These are phyloP conservation scores for Spathaspora sp. DNA, from an alignment of 1,139 yeast genomes.

Conservation along the genomic window DNA sequence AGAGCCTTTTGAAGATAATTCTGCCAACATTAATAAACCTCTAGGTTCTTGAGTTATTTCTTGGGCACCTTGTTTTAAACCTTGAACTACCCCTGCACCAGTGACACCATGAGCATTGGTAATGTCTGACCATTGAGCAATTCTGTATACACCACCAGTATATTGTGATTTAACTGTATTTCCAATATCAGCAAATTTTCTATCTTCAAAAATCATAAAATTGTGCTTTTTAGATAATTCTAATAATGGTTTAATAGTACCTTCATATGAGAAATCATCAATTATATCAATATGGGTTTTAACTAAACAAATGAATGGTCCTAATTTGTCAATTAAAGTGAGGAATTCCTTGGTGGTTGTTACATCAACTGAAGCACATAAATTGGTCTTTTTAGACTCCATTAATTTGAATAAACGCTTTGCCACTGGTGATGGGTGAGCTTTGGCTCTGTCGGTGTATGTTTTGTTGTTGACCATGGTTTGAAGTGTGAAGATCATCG, in stretches of 20 bases:
- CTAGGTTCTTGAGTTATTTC: conserved; percentile 75
- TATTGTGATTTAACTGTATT: conserved; percentile 95
- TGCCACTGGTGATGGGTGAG: conserved; percentile 79
- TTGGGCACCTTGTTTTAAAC: conserved; percentile 77
- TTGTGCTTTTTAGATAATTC: conserved; percentile 72
- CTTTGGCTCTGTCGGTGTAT: conserved; percentile 67
- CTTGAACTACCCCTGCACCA: conserved; percentile 89
- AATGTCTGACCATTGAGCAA: conserved; percentile 93
- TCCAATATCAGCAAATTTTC: conserved; percentile 99
- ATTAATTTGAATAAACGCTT: conserved; percentile 69
- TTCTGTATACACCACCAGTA: conserved; percentile 82
- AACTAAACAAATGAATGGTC: conserved; percentile 88
- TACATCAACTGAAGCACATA: conserved; percentile 97
- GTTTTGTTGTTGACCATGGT: conserved; percentile 29
- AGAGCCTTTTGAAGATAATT: conserved; percentile 89
- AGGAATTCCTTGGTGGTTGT: conserved; percentile 75
- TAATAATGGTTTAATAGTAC: conserved; percentile 72
- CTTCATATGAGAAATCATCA: conserved; percentile 81
- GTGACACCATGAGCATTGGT: conserved; percentile 98
- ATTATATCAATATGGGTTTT: conserved; percentile 95
- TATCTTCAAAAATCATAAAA: conserved; percentile 88
- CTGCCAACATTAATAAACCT: conserved; percentile 94
- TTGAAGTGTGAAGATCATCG: background rate
- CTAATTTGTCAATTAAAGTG: conserved; percentile 69
- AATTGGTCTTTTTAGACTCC: conserved; percentile 78